Conservation (phyloP, 148 eudicot species). For the Dysphania ambrosioides region DNA sequence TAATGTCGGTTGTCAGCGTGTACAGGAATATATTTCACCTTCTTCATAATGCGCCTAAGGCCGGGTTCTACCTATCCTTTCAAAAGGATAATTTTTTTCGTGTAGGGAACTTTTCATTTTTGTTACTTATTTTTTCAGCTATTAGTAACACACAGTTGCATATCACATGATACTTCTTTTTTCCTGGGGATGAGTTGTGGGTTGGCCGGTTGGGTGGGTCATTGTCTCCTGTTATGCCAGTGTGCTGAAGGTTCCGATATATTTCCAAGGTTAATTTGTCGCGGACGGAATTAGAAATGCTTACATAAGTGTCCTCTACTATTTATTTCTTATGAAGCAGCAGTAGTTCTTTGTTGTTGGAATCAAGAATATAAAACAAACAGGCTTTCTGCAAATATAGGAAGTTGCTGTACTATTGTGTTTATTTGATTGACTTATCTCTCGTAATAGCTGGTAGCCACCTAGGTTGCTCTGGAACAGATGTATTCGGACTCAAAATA, state of each 20-base stretch:
- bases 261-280: neutral
- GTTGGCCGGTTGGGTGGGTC: neutral
- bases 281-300: neutral
- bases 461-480: no score
- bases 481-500: no score
- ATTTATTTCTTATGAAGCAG: neutral
- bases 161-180: neutral
- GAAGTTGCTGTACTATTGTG: neutral
- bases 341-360: neutral
- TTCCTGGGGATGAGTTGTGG: neutral
- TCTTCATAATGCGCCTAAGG: no score
- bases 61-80: no score
- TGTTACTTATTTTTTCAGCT: no score
- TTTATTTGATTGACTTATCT: neutral
- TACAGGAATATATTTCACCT: no score
- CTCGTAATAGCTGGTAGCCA: neutral
- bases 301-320: neutral
- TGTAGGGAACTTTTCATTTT: no score
- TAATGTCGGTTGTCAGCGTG: no score
- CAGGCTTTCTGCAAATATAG: neutral
- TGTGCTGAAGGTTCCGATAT: neutral
- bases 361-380: no score
- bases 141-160: neutral
- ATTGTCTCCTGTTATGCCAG: neutral
- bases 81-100: no score